Evolutionary conservation across 2,329 filamentous ascomycete genomes (phyloP).

Genomic region (Xylaria digitata): DNA sequence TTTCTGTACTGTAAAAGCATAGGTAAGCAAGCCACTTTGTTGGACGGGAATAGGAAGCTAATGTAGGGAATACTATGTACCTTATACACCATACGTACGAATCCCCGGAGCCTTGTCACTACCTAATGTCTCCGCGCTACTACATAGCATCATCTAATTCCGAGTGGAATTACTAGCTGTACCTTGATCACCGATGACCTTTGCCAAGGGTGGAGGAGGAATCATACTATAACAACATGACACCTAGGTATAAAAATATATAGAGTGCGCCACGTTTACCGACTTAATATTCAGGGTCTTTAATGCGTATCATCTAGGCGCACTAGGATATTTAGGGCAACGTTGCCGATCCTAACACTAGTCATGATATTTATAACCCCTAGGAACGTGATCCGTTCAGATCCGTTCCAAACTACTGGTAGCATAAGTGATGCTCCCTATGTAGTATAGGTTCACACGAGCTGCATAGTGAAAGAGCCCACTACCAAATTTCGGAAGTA

Average conservation of each 20-base stretch:
- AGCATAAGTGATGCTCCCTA: no score
- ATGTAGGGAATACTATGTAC: neutral
- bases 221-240: neutral
- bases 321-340: neutral
- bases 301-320: neutral
- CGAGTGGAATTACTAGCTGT: no score
- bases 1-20: neutral
- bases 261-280: neutral
- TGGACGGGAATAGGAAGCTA: neutral
- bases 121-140: neutral
- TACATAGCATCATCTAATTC: neutral
- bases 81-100: neutral
- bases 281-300: constrained; percentile 6
- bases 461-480: neutral
- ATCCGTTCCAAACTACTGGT: neutral
- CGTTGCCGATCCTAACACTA: neutral
- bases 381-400: neutral
- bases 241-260: neutral
- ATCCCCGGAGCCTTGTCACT: neutral
- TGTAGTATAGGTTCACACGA: neutral
- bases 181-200: neutral
- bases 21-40: constrained; percentile 5
- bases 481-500: neutral
- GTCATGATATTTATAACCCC: neutral
- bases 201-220: neutral